Percentiles rank a stretch among this genome's conserved stretches.
phyloP scores from a whole-genome alignment of 192 early-diverging fungal genomes.

The Coemansia nantahalensis region DNA sequence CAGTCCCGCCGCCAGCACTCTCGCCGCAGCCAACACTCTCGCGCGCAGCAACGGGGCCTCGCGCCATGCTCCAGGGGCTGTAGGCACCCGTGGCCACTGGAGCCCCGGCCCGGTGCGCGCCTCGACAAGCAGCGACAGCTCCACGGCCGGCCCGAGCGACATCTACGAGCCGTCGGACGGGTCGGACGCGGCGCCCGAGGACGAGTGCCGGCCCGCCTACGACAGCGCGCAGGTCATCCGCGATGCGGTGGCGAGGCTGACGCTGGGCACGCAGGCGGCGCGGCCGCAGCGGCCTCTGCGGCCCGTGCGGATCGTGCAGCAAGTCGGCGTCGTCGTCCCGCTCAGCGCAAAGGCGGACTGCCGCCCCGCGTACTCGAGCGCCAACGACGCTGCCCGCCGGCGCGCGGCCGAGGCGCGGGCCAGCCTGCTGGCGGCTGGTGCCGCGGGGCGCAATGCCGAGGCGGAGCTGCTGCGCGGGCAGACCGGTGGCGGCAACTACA shows the following conservation, averaged over 20 bases:
- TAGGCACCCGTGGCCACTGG: too few relatives aligned
- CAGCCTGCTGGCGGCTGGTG: slow-evolving; percentile 43
- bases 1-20: not conserved
- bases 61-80: too few relatives aligned
- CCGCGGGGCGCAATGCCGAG: slow-evolving; percentile 38
- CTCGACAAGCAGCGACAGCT: slow-evolving; percentile 14
- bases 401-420: slow-evolving; percentile 44
- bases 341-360: slow-evolving; percentile 7
- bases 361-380: slow-evolving; percentile 21
- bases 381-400: slow-evolving; percentile 32
- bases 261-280: too few relatives aligned
- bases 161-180: not conserved
- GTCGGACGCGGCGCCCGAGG: not conserved
- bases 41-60: too few relatives aligned
- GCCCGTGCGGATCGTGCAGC: too few relatives aligned
- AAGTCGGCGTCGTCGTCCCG: not conserved
- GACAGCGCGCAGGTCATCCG: slow-evolving; percentile 11
- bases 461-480: slow-evolving; percentile 20
- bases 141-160: slow-evolving; percentile 1
- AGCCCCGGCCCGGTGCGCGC: too few relatives aligned
- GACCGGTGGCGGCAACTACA: slow-evolving; percentile 9
- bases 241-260: too few relatives aligned
- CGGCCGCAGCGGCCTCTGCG: too few relatives aligned
- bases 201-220: not conserved
- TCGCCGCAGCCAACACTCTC: too few relatives aligned